A percentile compares a stretch with the other conserved stretches of the same genome.
Conservation (phyloP, 2,329 filamentous ascomycete species). For the Aspergillus ruber region DNA sequence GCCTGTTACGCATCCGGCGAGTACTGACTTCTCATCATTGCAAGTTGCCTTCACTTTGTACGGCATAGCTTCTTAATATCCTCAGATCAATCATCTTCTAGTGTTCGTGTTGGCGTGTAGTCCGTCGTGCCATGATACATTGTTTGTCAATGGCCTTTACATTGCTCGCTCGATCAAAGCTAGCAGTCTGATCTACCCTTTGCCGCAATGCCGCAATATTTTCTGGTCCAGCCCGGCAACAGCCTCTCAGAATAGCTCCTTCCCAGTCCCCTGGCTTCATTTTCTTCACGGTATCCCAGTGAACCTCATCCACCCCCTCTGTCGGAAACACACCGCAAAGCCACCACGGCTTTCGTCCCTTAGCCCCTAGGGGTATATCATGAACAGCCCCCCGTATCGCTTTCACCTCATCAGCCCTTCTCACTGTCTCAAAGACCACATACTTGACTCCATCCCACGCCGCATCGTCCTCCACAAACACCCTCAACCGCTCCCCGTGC, state of each 20-base stretch:
- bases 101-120: too few relatives aligned
- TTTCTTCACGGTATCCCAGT: slow-evolving; percentile 7
- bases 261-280: slow-evolving; percentile 8
- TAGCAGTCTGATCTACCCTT: not conserved
- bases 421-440: slow-evolving; percentile 61
- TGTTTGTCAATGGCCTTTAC: too few relatives aligned
- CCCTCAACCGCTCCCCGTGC: slow-evolving; percentile 50
- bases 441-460: slow-evolving; percentile 44
- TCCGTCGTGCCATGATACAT: too few relatives aligned
- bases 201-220: slow-evolving; percentile 7
- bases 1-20: too few relatives aligned
- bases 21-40: too few relatives aligned
- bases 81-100: too few relatives aligned
- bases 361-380: slow-evolving; percentile 7
- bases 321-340: slow-evolving; percentile 58
- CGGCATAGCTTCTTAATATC: too few relatives aligned
- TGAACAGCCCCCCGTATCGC: slow-evolving; percentile 48
- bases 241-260: slow-evolving; percentile 8
- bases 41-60: too few relatives aligned
- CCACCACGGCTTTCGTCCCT: slow-evolving; percentile 46
- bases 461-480: slow-evolving; percentile 43
- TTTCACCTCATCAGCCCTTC: slow-evolving; percentile 55
- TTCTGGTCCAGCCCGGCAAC: slow-evolving; percentile 10
- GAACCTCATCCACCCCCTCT: slow-evolving; percentile 31
- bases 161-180: too few relatives aligned